phyloP scores from a whole-genome alignment of 73 alveolate genomes.

The Blepharisma stoltei region DNA sequence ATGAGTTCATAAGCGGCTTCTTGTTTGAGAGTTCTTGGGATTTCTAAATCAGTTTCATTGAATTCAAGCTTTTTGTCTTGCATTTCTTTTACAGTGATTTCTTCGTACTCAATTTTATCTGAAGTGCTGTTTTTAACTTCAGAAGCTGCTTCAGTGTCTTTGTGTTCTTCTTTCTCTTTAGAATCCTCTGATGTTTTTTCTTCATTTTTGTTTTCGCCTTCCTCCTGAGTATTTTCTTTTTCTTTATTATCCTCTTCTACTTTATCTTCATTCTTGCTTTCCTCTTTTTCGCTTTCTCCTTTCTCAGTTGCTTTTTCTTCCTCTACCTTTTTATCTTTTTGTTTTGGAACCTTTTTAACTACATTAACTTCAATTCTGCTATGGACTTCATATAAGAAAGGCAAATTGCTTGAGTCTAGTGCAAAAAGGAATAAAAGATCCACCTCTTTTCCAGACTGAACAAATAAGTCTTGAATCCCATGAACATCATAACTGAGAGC shows the following conservation, averaged over 20 bases:
- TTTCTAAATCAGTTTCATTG: neutral
- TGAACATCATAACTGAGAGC: neutral
- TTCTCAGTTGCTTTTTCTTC: conserved; percentile 28
- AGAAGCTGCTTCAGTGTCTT: neutral
- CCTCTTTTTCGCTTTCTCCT: conserved; percentile 19
- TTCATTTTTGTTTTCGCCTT: conserved; percentile 11
- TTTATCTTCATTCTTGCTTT: conserved; percentile 19
- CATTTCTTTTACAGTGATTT: neutral
- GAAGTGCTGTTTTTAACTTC: neutral
- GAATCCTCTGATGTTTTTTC: neutral
- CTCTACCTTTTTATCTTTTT: conserved; percentile 32
- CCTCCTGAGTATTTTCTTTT: neutral
- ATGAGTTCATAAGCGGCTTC: neutral
- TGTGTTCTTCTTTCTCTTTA: conserved; percentile 21
- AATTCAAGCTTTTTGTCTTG: neutral
- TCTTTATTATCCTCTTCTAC: conserved; percentile 33
- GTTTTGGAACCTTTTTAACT: conserved; percentile 32
- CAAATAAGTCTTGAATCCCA: neutral
- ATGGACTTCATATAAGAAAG: neutral
- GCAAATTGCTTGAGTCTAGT: neutral
- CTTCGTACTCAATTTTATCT: neutral
- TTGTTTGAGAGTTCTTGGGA: neutral
- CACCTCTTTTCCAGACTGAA: neutral
- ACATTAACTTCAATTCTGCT: conserved; percentile 1
- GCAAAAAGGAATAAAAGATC: neutral